Percentiles rank a stretch among this genome's conserved stretches.
These are phyloP conservation scores for Veloporphyrellus conicus DNA, from an alignment of 1,284 basidiomycete genomes.

Conservation along the genomic window DNA sequence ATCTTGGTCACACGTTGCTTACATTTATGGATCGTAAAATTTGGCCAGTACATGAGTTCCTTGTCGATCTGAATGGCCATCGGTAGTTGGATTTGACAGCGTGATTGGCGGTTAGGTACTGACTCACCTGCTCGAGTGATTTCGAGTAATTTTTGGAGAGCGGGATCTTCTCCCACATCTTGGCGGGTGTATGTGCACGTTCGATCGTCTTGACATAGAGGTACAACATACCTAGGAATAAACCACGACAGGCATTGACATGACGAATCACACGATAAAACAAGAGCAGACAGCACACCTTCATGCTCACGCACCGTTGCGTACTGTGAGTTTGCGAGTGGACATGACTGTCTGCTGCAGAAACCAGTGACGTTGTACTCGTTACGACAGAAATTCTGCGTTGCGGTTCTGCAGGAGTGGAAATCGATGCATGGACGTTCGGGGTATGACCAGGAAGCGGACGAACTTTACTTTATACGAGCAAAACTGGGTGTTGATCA, in stretches of 20 bases:
- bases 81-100: not conserved
- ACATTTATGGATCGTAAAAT: conserved; percentile 96
- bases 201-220: conserved; percentile 99
- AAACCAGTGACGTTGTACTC: conserved; percentile 99
- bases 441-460: not conserved
- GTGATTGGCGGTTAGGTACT: too few relatives aligned
- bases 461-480: conserved; percentile 97
- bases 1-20: conserved; percentile 99
- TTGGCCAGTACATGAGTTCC: conserved; percentile 96
- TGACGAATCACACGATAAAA: not conserved
- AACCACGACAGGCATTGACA: too few relatives aligned
- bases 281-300: conserved; percentile 49
- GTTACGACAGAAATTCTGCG: conserved; percentile 97
- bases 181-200: conserved; percentile 89
- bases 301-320: conserved; percentile 96
- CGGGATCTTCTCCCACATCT: conserved; percentile 96
- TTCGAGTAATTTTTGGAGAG: conserved; percentile 93
- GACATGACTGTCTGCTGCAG: conserved; percentile 94
- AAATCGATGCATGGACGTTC: conserved; percentile 4
- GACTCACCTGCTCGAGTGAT: conserved; percentile 82
- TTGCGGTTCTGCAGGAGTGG: conserved; percentile 62
- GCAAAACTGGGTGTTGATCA: conserved; percentile 91
- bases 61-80: conserved; percentile 74
- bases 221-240: conserved; percentile 72
- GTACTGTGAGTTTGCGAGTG: conserved; percentile 93